Conservation (phyloP, 768 basidiomycete genomes). For the Chalciporus piperatus region DNA sequence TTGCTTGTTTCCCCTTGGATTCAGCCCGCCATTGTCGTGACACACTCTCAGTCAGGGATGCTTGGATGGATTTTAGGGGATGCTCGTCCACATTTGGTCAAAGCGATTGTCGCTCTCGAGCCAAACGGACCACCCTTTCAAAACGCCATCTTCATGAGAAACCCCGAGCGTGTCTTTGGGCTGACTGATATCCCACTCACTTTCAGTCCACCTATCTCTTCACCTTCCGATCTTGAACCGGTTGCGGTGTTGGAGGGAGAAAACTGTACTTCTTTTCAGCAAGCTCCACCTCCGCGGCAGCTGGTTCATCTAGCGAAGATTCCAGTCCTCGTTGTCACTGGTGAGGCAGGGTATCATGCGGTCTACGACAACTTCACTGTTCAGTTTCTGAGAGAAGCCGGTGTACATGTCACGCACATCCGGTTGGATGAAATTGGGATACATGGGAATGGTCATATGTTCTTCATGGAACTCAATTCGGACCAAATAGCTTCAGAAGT, state of each 20-base stretch:
- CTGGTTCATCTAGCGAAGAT: constrained; percentile 41
- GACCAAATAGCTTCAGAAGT: constrained; percentile 41
- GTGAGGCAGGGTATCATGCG: constrained; percentile 49
- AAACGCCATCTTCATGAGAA: constrained; percentile 35
- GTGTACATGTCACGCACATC: constrained; percentile 42
- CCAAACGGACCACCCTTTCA: constrained; percentile 51
- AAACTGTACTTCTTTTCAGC: constrained; percentile 42
- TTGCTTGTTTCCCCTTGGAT: not conserved
- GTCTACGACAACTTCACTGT: constrained; percentile 47
- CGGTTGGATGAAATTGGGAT: constrained; percentile 43
- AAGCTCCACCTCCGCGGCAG: constrained; percentile 40
- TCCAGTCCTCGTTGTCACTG: constrained; percentile 48
- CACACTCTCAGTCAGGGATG: constrained; percentile 50
- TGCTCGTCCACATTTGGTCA: constrained; percentile 41
- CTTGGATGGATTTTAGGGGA: constrained; percentile 51
- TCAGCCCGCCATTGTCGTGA: constrained; percentile 46
- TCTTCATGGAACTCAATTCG: constrained; percentile 54
- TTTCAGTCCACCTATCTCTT: constrained; percentile 41
- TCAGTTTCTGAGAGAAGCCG: constrained; percentile 42
- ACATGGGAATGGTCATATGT: constrained; percentile 53
- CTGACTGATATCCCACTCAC: constrained; percentile 46
- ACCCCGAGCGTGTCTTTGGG: constrained; percentile 42
- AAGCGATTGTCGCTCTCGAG: constrained; percentile 48
- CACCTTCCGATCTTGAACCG: constrained; percentile 36
- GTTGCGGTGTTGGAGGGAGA: constrained; percentile 23